Conservation (phyloP, 345 rosid genomes). For the Dovyalis caffra region DNA sequence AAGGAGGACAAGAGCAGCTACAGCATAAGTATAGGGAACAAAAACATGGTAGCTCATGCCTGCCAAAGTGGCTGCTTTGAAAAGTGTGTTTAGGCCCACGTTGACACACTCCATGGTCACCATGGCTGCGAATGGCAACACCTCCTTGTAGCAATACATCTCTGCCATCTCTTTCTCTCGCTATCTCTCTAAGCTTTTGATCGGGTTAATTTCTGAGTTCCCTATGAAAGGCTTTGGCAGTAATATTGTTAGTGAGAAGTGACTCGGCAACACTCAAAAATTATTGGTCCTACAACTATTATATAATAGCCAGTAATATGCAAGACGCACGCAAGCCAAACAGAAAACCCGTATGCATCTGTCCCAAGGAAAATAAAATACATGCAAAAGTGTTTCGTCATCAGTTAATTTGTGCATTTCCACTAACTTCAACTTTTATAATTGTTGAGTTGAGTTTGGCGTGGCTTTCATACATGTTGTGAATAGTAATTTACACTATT, state of each 20-base stretch:
- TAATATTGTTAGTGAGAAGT: background rate
- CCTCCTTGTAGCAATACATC: conserved; percentile 4
- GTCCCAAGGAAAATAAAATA: too few species aligned
- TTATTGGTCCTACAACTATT: too few species aligned
- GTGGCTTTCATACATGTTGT: too few species aligned
- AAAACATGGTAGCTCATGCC: conserved; percentile 85
- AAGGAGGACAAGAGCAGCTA: conserved; percentile 84
- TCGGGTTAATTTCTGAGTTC: conserved; percentile 1
- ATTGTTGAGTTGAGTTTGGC: too few species aligned
- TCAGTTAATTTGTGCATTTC: too few species aligned
- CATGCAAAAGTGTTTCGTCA: too few species aligned
- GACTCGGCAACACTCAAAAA: background rate
- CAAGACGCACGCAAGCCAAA: too few species aligned
- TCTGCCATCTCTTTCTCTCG: conserved; percentile 10
- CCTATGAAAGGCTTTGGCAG: background rate
- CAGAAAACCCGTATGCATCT: too few species aligned
- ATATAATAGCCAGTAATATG: too few species aligned
- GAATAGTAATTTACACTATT: too few species aligned
- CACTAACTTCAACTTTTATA: too few species aligned
- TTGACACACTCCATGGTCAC: conserved; percentile 22
- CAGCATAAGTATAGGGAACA: conserved; percentile 66
- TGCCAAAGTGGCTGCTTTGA: conserved; percentile 71
- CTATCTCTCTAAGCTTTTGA: background rate
- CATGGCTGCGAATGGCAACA: conserved; percentile 7
- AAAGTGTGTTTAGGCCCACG: conserved; percentile 58